Percentiles rank a stretch among this genome's conserved stretches.
phyloP scores from a whole-genome alignment of 495 filamentous ascomycete species.

The Usnea hakonensis region DNA sequence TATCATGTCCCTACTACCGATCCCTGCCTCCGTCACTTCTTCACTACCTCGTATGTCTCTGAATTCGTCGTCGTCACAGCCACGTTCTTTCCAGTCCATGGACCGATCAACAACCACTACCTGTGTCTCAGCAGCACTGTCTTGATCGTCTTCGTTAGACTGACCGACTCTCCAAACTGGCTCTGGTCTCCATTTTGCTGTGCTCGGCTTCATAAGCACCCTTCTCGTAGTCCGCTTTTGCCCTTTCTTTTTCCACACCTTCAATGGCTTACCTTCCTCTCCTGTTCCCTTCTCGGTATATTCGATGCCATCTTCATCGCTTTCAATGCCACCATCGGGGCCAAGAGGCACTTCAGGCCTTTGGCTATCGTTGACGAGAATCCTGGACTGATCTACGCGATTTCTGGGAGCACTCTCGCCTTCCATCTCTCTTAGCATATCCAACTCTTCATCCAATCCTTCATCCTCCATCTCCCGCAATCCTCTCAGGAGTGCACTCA shows the following conservation, averaged over 20 bases:
- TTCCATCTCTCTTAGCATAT: constrained; percentile 76
- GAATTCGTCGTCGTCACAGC: constrained; percentile 23
- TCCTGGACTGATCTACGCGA: constrained; percentile 27
- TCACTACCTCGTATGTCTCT: constrained; percentile 29
- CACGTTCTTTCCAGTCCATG: constrained; percentile 13
- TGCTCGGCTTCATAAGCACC: constrained; percentile 62
- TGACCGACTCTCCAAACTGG: constrained; percentile 21
- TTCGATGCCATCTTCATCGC: constrained; percentile 45
- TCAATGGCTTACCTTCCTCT: constrained; percentile 42
- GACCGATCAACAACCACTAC: constrained; percentile 25
- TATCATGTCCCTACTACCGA: constrained; percentile 25
- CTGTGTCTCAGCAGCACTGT: constrained; percentile 15
- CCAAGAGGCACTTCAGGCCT: constrained; percentile 43
- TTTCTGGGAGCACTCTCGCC: constrained; percentile 32
- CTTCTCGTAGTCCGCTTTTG: constrained; percentile 77
- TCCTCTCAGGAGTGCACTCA: constrained; percentile 72
- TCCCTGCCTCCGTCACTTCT: constrained; percentile 7
- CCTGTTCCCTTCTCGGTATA: constrained; percentile 29
- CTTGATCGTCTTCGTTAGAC: constrained; percentile 27
- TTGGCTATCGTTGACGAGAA: constrained; percentile 60
- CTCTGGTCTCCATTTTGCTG: constrained; percentile 32
- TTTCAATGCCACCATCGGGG: constrained; percentile 50
- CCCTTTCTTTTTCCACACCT: constrained; percentile 83
- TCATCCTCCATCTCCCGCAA: constrained; percentile 77
- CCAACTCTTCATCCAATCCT: constrained; percentile 66